phyloP scores from a whole-genome alignment of 78 protist genomes.

The Emiliania huxleyi region DNA sequence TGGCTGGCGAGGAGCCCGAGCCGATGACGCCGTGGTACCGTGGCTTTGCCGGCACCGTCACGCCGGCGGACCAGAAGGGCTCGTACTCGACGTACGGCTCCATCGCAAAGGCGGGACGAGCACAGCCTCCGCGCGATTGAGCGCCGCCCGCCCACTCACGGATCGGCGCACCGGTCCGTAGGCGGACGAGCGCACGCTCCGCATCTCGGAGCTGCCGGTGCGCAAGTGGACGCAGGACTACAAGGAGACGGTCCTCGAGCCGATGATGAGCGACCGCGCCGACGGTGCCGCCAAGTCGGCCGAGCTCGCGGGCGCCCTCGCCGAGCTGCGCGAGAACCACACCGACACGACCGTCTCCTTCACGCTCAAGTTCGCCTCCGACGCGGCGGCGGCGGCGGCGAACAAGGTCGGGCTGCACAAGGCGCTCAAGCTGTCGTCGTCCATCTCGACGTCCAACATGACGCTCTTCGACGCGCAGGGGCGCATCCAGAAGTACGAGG shows the following conservation, averaged over 20 bases:
- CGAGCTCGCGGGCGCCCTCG: constrained; percentile 37
- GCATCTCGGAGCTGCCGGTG: constrained; percentile 33
- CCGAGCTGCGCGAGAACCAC: constrained; percentile 81
- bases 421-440: constrained; percentile 66
- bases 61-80: not conserved
- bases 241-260: constrained; percentile 67
- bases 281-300: not conserved
- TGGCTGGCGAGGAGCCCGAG: constrained; percentile 58
- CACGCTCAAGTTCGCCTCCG: not conserved
- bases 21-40: constrained; percentile 90
- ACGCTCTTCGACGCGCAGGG: constrained; percentile 80
- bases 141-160: too few species aligned
- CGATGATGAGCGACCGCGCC: not conserved
- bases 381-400: constrained; percentile 11
- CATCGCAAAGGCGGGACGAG: too few species aligned
- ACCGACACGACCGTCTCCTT: constrained; percentile 80
- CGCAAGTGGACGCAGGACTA: constrained; percentile 56
- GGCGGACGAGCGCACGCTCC: not conserved
- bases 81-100: not conserved
- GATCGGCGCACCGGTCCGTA: too few species aligned
- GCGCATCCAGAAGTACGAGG: constrained; percentile 72
- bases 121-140: too few species aligned
- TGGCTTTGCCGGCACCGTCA: constrained; percentile 81
- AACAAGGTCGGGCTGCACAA: constrained; percentile 49
- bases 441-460: constrained; percentile 78